These are phyloP conservation scores for Leccinum fibrillosum DNA, from an alignment of 768 basidiomycete species.

Conservation along the genomic window DNA sequence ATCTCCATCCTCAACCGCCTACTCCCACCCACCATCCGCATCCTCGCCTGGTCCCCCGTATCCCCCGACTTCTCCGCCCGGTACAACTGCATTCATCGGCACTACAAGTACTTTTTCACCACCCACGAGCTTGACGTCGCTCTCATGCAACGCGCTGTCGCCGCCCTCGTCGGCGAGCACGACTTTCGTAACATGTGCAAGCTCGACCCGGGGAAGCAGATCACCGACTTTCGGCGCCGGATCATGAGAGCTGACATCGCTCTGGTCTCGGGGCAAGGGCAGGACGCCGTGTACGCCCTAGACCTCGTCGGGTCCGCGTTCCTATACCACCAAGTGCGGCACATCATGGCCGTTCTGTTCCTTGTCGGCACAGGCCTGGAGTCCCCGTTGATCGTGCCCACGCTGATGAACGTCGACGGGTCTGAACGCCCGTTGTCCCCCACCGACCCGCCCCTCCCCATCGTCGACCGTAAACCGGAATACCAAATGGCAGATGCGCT, in stretches of 20 bases:
- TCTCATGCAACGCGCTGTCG: conserved; percentile 74
- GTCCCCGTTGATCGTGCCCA: conserved; percentile 59
- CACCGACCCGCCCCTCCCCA: conserved; percentile 34
- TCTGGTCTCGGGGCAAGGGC: conserved; percentile 33
- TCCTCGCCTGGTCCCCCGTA: conserved; percentile 94
- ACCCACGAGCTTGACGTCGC: conserved; percentile 60
- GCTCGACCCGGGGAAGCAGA: conserved; percentile 87
- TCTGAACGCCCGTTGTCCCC: conserved; percentile 7
- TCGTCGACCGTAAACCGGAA: conserved; percentile 73
- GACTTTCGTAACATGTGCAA: conserved; percentile 97
- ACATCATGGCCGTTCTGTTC: conserved; percentile 90
- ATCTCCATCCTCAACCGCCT: conserved; percentile 78
- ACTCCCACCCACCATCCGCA: conserved; percentile 84
- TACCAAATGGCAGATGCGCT: conserved; percentile 94
- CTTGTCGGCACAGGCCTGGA: conserved; percentile 84
- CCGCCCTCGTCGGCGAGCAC: conserved; percentile 77
- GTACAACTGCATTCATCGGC: conserved; percentile 79
- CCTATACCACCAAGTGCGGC: conserved; percentile 93
- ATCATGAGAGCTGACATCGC: conserved; percentile 67
- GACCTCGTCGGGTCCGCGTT: conserved; percentile 88
- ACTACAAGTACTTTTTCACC: conserved; percentile 98
- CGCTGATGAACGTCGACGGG: conserved; percentile 69
- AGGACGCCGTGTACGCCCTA: conserved; percentile 57
- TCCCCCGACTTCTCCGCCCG: conserved; percentile 77
- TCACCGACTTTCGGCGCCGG: conserved; percentile 69